Base-by-base conservation (phyloP, 164 flowering plant genomes). In the Vitis vinifera region DNA sequence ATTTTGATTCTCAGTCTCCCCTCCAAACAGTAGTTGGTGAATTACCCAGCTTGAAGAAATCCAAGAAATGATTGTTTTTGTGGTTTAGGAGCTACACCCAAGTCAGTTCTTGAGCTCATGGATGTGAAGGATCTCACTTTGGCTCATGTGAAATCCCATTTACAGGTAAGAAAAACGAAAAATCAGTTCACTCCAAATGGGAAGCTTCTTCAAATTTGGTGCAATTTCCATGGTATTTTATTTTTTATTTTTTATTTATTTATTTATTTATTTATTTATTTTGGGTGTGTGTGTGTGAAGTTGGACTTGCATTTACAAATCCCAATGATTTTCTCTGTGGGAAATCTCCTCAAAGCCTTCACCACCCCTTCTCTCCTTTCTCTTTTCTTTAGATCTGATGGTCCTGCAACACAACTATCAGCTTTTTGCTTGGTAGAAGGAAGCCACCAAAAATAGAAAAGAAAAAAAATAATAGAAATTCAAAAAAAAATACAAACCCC, bases 41-140 rank as follows among this genome's bases (percentile, higher is more conserved):
- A n/a, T 50, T 51, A 12, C 27, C 12, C 51, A 56, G 70, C 7
- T 14, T 47, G 44, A 37, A 37, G 44, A 37, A 37, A 37, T 4
- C 44, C 7, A 37, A 37, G 44, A 37, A 37, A 37, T 37, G 44
- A 37, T 71, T 66, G 13, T 17, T 52, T 8, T 51, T 48, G 10
- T 59, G 51, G 48, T 16, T 49, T 73, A 94, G 97, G 98, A 75
- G 97, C 98, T 51, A 94, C 98, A 53, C 98, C 98, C 58, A 94
- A 94, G 77, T 94, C 98, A 68, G 99, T 94, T 67, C 93, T 94
- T 66, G 98, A 94, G 89, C 96, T 94, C 66, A 94, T 94, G 99
- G 99, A 92, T 90, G 99, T 94, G 30, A 94, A 94, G 74, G 99
- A 94, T 88, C 98, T 94, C 74, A 94, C 98, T 51, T 78, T 94